These are phyloP conservation scores for Globisporangium okanoganense DNA, from an alignment of 352 stramenopile species.

Conservation along the genomic window DNA sequence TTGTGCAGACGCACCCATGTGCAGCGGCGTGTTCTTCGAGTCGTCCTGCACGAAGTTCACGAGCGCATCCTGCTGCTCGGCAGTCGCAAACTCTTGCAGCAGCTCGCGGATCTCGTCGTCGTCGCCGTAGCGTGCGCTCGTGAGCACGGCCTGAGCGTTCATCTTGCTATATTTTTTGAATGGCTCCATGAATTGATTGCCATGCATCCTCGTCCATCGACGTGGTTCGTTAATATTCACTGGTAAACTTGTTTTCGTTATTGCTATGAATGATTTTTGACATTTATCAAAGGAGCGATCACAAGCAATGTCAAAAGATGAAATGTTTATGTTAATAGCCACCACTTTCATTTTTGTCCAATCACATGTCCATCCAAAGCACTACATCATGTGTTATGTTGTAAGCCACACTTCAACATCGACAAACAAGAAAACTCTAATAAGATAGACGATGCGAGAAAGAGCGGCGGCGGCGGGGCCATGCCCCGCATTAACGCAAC, in stretches of 20 bases:
- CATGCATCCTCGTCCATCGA: neutral
- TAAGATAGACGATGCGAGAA: neutral
- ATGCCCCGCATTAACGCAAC: neutral
- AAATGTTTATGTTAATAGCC: neutral
- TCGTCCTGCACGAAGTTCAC: conserved; percentile 77
- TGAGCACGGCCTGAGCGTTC: conserved; percentile 53
- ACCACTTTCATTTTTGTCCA: neutral
- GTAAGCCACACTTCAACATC: neutral
- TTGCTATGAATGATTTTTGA: no score
- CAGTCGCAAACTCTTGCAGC: conserved; percentile 20
- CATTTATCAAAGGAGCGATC: no score
- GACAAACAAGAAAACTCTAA: neutral
- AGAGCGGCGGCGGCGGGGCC: neutral
- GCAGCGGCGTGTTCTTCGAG: conserved; percentile 75
- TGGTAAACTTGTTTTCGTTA: no score
- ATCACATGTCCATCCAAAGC: neutral
- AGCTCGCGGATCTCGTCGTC: conserved; percentile 51
- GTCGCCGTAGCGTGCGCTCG: conserved; percentile 72
- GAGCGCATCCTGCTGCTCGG: conserved; percentile 22
- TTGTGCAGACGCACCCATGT: conserved; percentile 56
- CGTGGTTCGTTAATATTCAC: no score
- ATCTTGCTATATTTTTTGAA: conserved; percentile 2
- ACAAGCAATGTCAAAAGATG: no score
- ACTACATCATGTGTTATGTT: neutral
- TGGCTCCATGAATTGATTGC: conserved; percentile 2